phyloP scores from a whole-genome alignment of 2,329 filamentous ascomycete genomes.

The Alternaria arborescens region DNA sequence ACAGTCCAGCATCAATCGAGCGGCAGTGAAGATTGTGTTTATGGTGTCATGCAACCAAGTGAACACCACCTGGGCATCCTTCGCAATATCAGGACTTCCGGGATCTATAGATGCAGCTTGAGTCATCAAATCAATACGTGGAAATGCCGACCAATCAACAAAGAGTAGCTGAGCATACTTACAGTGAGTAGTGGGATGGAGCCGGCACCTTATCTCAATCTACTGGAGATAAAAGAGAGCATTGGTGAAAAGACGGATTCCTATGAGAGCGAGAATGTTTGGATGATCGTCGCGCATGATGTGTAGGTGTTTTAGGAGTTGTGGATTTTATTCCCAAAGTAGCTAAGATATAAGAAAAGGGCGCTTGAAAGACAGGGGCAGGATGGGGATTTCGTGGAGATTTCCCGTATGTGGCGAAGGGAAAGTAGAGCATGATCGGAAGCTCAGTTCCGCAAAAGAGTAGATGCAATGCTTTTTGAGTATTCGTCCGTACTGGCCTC shows the following conservation, averaged over 20 bases:
- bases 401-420: accelerated
- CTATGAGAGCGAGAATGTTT: background rate
- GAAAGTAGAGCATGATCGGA: background rate
- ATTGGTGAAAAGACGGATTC: background rate
- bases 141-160: no score
- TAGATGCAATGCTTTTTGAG: no score
- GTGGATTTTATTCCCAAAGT: background rate
- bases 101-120: accelerated
- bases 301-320: background rate
- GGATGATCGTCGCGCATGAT: background rate
- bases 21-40: no score
- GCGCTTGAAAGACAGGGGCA: background rate
- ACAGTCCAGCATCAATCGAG: no score
- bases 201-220: no score
- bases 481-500: no score
- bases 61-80: background rate
- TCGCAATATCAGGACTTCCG: no score
- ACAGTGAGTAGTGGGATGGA: accelerated
- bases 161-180: no score
- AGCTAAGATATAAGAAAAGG: background rate
- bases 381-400: background rate
- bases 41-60: background rate
- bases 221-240: background rate
- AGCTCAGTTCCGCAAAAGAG: no score
- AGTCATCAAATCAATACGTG: no score